Conservation (phyloP, 1,139 yeast species). For the Saccharomycopsis phalli region DNA sequence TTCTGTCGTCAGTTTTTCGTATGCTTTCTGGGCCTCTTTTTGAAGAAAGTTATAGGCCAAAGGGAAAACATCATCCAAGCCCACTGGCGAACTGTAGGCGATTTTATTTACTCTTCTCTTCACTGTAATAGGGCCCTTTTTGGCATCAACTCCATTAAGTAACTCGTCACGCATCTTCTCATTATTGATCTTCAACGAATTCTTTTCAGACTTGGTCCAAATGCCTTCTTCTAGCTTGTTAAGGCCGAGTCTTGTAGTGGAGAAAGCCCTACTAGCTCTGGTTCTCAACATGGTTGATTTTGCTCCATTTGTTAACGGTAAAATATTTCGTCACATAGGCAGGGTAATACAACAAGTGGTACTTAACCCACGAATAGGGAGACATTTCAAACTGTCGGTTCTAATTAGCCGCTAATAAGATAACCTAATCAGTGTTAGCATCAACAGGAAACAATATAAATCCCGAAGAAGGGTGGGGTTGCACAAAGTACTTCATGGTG, state of each 20-base stretch:
- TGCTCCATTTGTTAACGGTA: too few species aligned
- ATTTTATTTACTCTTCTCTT: slow-evolving; percentile 35
- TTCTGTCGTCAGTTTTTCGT: slow-evolving; percentile 21
- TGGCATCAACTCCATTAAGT: slow-evolving; percentile 26
- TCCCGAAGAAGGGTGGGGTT: too few species aligned
- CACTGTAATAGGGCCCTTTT: slow-evolving; percentile 40
- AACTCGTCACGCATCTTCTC: slow-evolving; percentile 21
- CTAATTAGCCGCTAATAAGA: too few species aligned
- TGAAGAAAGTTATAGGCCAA: slow-evolving; percentile 56
- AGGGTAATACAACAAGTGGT: too few species aligned
- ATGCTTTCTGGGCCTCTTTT: slow-evolving; percentile 31
- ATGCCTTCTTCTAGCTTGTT: slow-evolving; percentile 9
- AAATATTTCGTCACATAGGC: too few species aligned
- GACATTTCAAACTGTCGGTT: too few species aligned
- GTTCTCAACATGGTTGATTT: too few species aligned
- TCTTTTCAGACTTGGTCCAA: slow-evolving; percentile 14
- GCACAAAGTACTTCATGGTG: too few species aligned
- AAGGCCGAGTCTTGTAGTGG: too few species aligned
- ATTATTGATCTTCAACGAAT: slow-evolving; percentile 20
- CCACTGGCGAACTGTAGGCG: slow-evolving; percentile 58
- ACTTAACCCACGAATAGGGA: too few species aligned
- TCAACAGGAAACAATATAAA: too few species aligned
- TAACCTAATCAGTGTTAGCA: too few species aligned
- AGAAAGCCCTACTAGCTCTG: background rate
- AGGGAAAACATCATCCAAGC: slow-evolving; percentile 65